These are phyloP conservation scores for Oryza glumipatula DNA, from an alignment of 176 grass and related monocot genomes.

Conservation along the genomic window DNA sequence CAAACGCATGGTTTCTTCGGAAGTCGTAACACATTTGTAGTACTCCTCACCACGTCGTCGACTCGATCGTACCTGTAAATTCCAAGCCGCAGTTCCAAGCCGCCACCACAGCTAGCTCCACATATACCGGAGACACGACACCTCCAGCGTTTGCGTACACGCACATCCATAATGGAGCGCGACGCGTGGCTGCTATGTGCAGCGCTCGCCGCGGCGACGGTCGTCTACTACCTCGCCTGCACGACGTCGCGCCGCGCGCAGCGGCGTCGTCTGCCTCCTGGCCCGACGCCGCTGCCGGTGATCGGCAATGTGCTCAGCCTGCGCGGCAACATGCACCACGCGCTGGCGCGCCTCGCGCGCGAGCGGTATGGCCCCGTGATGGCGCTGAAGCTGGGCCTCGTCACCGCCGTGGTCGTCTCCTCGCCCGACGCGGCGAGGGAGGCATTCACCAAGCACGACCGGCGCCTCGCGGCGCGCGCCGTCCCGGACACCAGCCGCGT, in stretches of 20 bases:
- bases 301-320: constrained; percentile 35
- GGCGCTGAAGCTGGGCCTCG: constrained; percentile 36
- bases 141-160: no score
- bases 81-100: no score
- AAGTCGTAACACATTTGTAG: no score
- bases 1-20: neutral
- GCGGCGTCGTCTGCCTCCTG: constrained; percentile 10
- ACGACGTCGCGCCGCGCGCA: neutral
- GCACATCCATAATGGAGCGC: neutral
- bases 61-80: no score
- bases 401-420: constrained; percentile 42
- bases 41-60: no score
- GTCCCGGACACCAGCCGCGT: neutral
- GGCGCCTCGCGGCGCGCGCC: neutral
- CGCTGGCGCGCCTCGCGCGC: constrained; percentile 30
- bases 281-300: constrained; percentile 33
- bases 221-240: neutral
- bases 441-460: constrained; percentile 33
- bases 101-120: no score
- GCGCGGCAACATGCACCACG: constrained; percentile 32
- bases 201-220: neutral
- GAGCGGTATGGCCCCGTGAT: constrained; percentile 41
- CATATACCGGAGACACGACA: no score
- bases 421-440: constrained; percentile 31
- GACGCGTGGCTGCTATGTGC: neutral